These are phyloP conservation scores for Fusarium xyrophilum DNA, from an alignment of 2,329 filamentous ascomycete genomes.

Conservation along the genomic window DNA sequence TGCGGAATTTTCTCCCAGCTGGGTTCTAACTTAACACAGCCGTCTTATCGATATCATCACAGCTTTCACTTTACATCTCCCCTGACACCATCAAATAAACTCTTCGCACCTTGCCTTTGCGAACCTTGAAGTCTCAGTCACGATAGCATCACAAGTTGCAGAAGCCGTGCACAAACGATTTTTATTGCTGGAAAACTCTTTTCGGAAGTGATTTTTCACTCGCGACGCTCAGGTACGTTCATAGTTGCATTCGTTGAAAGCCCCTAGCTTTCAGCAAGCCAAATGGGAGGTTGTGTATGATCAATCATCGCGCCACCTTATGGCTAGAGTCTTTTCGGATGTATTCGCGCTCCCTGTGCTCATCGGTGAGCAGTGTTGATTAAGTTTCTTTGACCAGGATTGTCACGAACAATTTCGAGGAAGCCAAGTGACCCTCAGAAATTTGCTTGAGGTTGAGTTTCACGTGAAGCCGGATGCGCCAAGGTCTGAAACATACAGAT, in stretches of 20 bases:
- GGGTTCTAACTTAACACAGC: conserved; percentile 1
- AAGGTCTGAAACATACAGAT: not conserved
- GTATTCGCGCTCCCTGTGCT: not conserved
- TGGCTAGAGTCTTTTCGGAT: conserved; percentile 19
- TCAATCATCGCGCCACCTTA: conserved; percentile 17
- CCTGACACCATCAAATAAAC: not conserved
- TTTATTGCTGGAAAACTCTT: not conserved
- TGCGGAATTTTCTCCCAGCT: conserved; percentile 17
- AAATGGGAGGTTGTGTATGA: conserved; percentile 20
- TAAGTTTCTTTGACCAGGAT: conserved; percentile 10
- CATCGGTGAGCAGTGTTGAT: conserved; percentile 20
- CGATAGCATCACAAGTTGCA: not conserved
- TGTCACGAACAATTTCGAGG: not conserved
- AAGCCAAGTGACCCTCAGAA: conserved; percentile 13
- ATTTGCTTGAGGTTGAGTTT: not conserved
- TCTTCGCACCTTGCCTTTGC: conserved; percentile 4
- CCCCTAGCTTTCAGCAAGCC: conserved; percentile 12
- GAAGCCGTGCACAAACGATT: not conserved
- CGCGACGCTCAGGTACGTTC: conserved; percentile 24
- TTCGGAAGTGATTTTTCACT: not conserved
- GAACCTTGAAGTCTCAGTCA: not conserved
- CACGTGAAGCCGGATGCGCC: not conserved
- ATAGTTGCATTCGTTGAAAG: conserved; percentile 10
- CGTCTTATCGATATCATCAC: conserved; percentile 33
- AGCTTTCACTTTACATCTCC: conserved; percentile 31